Percentiles rank a stretch among this genome's conserved stretches.
Evolutionary conservation across 1,139 yeast genomes (phyloP).

Genomic region (Sugiyamaella xylanicola): DNA sequence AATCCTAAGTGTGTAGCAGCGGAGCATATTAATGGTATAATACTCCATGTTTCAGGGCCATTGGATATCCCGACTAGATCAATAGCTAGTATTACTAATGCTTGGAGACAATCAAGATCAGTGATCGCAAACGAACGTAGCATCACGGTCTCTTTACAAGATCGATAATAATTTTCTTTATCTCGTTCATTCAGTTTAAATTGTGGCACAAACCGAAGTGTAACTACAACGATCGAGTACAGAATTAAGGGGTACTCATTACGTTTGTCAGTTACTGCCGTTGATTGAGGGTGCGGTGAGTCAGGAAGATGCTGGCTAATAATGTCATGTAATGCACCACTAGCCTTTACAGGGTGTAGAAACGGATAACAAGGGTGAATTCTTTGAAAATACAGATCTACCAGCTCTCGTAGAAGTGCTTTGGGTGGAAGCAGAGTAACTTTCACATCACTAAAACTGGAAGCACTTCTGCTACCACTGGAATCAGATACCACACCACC

Average conservation of each 20-base stretch:
- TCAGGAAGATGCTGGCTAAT: slow-evolving; percentile 4
- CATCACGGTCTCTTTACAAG: slow-evolving; percentile 30
- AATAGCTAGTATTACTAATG: slow-evolving; percentile 29
- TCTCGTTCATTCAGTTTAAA: slow-evolving; percentile 19
- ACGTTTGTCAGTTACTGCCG: not conserved
- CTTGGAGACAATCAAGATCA: slow-evolving; percentile 29
- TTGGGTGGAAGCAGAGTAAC: slow-evolving; percentile 15
- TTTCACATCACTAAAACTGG: not conserved
- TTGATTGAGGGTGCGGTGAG: not conserved
- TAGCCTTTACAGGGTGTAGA: slow-evolving; percentile 25
- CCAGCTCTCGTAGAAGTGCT: slow-evolving; percentile 21
- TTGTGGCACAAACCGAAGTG: slow-evolving; percentile 28
- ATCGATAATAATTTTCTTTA: slow-evolving; percentile 22
- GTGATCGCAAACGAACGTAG: slow-evolving; percentile 28
- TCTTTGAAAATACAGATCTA: slow-evolving; percentile 28
- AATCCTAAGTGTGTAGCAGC: slow-evolving; percentile 31
- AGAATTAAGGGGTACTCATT: slow-evolving; percentile 27
- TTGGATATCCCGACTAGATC: slow-evolving; percentile 32
- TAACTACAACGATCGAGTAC: slow-evolving; percentile 27
- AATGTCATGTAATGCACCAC: slow-evolving; percentile 15
- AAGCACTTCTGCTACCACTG: slow-evolving; percentile 1
- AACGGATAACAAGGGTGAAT: slow-evolving; percentile 32
- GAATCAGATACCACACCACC: not conserved
- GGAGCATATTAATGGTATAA: slow-evolving; percentile 30
- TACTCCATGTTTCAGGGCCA: slow-evolving; percentile 34